Conservation (phyloP, 2,329 filamentous ascomycete species). For the Penicillium verrucosum region DNA sequence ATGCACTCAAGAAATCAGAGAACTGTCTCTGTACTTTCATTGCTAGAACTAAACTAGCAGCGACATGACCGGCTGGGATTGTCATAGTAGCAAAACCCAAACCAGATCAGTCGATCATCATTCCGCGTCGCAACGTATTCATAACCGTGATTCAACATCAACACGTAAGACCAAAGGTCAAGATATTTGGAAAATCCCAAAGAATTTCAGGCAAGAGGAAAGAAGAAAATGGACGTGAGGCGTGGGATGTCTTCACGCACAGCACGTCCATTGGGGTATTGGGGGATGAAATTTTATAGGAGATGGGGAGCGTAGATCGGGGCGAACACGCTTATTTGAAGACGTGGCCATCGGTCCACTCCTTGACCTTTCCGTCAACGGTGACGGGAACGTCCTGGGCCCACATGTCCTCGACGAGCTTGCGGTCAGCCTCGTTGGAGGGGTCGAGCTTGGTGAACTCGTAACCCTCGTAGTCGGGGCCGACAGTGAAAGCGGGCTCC, state of each 20-base stretch:
- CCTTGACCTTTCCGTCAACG: conserved; percentile 82
- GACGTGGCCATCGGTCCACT: conserved; percentile 90
- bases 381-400: conserved; percentile 81
- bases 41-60: conserved; percentile 22
- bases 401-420: conserved; percentile 85
- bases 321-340: conserved; percentile 75
- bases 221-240: conserved; percentile 9
- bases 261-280: conserved; percentile 21
- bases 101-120: conserved; percentile 16
- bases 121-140: conserved; percentile 27
- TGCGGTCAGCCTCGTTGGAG: conserved; percentile 76
- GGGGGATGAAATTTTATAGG: conserved; percentile 13
- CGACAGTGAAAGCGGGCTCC: conserved; percentile 91
- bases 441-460: conserved; percentile 94
- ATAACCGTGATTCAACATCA: conserved; percentile 28
- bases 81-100: conserved; percentile 4
- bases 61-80: conserved; percentile 7
- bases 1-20: conserved; percentile 5
- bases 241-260: conserved; percentile 4
- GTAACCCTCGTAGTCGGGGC: conserved; percentile 97
- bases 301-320: conserved; percentile 1
- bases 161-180: conserved; percentile 18
- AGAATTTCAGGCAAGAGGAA: conserved; percentile 6
- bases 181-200: conserved; percentile 17
- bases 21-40: conserved; percentile 14